Base-by-base conservation (phyloP, 1,284 basidiomycete species). In the Trametes sp. region DNA sequence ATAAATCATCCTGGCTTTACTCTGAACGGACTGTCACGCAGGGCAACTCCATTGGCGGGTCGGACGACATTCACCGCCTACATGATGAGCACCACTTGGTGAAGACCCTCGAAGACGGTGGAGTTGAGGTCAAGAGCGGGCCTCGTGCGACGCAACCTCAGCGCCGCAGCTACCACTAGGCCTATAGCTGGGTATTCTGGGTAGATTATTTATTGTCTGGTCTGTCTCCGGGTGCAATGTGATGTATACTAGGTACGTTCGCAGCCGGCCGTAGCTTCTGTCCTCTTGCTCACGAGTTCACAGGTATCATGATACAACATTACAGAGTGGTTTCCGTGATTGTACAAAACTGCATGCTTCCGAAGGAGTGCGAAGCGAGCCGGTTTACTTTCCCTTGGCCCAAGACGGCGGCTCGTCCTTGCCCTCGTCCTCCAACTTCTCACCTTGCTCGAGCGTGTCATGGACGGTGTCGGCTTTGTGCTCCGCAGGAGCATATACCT, bases 11-110 rank as follows among this genome's bases (percentile, higher is more conserved):
- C 48, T 45, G 19, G 42, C 23, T 57, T 1, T 41, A 4, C 28
- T 42, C 21, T 14, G 6, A 33, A 5, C 9, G 28, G 8, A 41
- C 7, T 41, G 38, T 26, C 10, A 8, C 14, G 6, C 79, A 81
- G 46, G 89, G 90, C 9, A 79, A 79, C 35, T 87, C 87, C 1
- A 80, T 94, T 5, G 93, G 93, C 11, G 92, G 93, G 19, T 88
- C 84, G 4, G 92, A 93, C 68, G 81, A 88, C 31, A 74, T 94
- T 16, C 76, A 80, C 3, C 69, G 70, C 13, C 72, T 91, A 46
- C 85, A 90, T 68, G 72, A 74, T 9, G 76, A 77, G 14, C 79
- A 82, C 23, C 71, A 76, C 21, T 76, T 92, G 33, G 77, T 73
- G 49, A 71, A 68, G 7, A 64, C 84, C 36, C 73, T 89, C 14